Percentiles rank a stretch among this genome's conserved stretches.
These are phyloP conservation scores for Diutina mesorugosa DNA, from an alignment of 1,139 yeast species.

Conservation along the genomic window DNA sequence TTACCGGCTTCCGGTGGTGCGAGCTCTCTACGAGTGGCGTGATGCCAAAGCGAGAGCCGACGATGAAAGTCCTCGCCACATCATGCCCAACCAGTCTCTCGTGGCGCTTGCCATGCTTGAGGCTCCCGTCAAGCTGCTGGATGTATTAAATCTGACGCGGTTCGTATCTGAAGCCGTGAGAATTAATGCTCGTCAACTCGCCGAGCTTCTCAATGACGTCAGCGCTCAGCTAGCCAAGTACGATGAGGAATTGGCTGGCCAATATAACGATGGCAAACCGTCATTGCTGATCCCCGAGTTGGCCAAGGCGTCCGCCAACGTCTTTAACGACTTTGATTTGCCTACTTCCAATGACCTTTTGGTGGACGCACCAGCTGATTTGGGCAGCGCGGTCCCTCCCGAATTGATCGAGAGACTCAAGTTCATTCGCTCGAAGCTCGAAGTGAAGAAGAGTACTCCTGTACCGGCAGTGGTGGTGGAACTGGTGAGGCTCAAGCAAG, in stretches of 20 bases:
- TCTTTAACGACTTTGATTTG: not conserved
- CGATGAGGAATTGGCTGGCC: not conserved
- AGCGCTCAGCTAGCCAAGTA: not conserved
- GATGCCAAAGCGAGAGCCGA: constrained; percentile 57
- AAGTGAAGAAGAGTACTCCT: not conserved
- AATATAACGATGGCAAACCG: not conserved
- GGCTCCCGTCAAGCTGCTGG: constrained; percentile 44
- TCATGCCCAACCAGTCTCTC: constrained; percentile 74
- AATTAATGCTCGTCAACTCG: constrained; percentile 41
- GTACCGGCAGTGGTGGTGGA: not conserved
- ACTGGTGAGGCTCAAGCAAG: not conserved
- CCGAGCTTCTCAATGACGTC: constrained; percentile 20
- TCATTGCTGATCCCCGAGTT: not conserved
- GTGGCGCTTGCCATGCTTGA: constrained; percentile 44
- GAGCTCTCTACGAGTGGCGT: constrained; percentile 68
- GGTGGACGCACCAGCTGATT: not conserved
- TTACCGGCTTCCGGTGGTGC: constrained; percentile 43
- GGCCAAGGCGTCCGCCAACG: not conserved
- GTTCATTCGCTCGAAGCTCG: not conserved
- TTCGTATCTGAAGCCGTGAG: constrained; percentile 46
- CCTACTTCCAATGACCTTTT: not conserved
- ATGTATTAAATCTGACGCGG: constrained; percentile 40
- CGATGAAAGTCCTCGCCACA: constrained; percentile 76
- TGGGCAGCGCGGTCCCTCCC: not conserved
- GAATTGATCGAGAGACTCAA: not conserved